A percentile compares a stretch with the other conserved stretches of the same genome.
phyloP scores from a whole-genome alignment of 2,329 filamentous ascomycete genomes.

The Aspergillus ochraceoroseus region DNA sequence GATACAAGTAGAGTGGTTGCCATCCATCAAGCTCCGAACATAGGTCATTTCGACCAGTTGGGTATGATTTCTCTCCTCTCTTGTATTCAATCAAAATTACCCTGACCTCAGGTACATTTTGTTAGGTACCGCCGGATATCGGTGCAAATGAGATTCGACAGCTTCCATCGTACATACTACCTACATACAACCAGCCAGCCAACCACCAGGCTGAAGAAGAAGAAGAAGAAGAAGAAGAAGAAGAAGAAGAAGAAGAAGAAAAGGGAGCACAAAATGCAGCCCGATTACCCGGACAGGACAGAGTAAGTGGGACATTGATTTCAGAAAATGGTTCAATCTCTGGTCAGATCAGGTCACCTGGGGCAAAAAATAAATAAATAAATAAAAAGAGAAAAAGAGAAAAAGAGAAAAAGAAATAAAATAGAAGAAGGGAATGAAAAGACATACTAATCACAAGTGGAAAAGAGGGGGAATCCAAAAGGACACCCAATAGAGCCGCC shows the following conservation, averaged over 20 bases:
- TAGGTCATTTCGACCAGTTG: conserved; percentile 13
- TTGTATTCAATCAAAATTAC: not conserved
- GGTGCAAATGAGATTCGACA: conserved; percentile 5
- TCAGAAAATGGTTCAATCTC: too few relatives aligned
- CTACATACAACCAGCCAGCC: not conserved
- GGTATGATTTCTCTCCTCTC: not conserved
- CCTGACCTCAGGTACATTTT: not conserved
- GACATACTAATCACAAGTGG: conserved; percentile 2
- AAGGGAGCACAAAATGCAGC: not conserved
- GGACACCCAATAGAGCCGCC: conserved; percentile 24
- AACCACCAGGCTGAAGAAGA: too few relatives aligned
- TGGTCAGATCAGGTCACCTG: conserved; percentile 8
- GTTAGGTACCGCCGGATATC: conserved; percentile 11
- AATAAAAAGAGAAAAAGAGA: conserved; percentile 6
- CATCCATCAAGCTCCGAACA: conserved; percentile 11
- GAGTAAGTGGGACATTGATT: conserved; percentile 3
- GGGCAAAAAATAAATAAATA: conserved; percentile 5
- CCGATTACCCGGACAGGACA: conserved; percentile 2
- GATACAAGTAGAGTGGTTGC: conserved; percentile 10
- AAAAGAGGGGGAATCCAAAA: conserved; percentile 17
- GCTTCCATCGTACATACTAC: conserved; percentile 1
- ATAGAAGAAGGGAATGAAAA: conserved; percentile 10
- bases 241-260: not conserved
- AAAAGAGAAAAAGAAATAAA: conserved; percentile 14
- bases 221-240: not conserved